phyloP scores from a whole-genome alignment of 148 eudicot species.

The Drosera capensis region DNA sequence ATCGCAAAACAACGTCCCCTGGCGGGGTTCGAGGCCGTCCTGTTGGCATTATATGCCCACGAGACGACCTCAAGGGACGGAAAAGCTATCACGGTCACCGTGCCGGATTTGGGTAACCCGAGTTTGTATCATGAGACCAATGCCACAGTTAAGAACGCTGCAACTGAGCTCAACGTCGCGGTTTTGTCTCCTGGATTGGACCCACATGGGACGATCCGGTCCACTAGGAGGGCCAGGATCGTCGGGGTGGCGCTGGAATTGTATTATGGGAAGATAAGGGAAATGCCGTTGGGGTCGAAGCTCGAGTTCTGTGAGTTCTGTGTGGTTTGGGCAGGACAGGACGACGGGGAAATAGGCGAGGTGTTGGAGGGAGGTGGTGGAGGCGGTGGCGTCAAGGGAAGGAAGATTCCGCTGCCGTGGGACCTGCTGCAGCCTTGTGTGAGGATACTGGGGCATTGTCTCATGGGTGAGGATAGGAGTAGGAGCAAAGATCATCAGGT shows the following conservation, averaged over 20 bases:
- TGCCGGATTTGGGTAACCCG: slow-evolving; percentile 63
- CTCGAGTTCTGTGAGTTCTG: slow-evolving; percentile 63
- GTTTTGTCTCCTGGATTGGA: slow-evolving; percentile 54
- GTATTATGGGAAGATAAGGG: slow-evolving; percentile 38
- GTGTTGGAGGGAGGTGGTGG: slow-evolving; percentile 6
- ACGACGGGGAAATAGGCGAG: slow-evolving; percentile 12
- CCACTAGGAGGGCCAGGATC: slow-evolving; percentile 61
- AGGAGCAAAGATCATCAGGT: slow-evolving; percentile 16
- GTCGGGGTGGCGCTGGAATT: slow-evolving; percentile 78
- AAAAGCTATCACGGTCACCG: slow-evolving; percentile 37
- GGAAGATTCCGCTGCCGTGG: slow-evolving; percentile 66
- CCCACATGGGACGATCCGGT: slow-evolving; percentile 66
- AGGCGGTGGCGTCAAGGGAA: slow-evolving; percentile 11
- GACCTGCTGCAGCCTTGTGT: slow-evolving; percentile 61
- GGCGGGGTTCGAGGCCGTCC: slow-evolving; percentile 83
- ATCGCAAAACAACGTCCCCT: slow-evolving; percentile 29
- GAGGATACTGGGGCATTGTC: slow-evolving; percentile 74
- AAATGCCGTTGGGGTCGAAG: slow-evolving; percentile 50
- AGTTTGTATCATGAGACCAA: slow-evolving; percentile 69
- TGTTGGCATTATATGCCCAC: slow-evolving; percentile 62
- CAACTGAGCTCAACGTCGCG: slow-evolving; percentile 48
- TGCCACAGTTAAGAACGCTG: slow-evolving; percentile 8
- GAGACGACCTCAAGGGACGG: slow-evolving; percentile 43
- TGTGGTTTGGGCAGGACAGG: slow-evolving; percentile 40
- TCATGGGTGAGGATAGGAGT: slow-evolving; percentile 16